Percentiles rank a stretch among this genome's conserved stretches.
Evolutionary conservation across 2,329 filamentous ascomycete species (phyloP).

Genomic region (Ceratocystis lukuohia): DNA sequence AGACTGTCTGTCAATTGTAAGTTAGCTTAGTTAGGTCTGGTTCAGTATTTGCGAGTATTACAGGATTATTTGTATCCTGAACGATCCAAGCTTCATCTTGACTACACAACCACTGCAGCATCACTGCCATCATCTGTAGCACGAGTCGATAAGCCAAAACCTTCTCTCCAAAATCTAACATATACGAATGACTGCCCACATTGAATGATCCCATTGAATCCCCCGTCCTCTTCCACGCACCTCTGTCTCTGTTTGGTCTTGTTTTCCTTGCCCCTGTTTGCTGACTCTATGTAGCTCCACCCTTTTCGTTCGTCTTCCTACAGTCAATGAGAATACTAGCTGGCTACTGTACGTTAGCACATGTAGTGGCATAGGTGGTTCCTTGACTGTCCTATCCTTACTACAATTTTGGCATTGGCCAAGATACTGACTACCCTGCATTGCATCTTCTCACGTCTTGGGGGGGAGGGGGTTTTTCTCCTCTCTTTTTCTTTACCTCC

Average conservation of each 20-base stretch:
- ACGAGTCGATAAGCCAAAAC: neutral
- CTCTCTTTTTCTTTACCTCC: neutral
- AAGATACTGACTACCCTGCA: neutral
- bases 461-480: neutral
- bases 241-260: neutral
- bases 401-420: neutral
- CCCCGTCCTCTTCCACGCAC: neutral
- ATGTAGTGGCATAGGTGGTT: slow-evolving; percentile 3
- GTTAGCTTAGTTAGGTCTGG: neutral
- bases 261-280: neutral
- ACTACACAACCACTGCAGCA: neutral
- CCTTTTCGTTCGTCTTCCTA: neutral
- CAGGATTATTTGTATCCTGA: neutral
- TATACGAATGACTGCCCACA: neutral
- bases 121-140: neutral
- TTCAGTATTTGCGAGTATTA: neutral
- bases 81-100: neutral
- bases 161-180: neutral
- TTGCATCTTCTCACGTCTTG: neutral
- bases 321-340: neutral
- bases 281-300: neutral
- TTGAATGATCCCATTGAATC: neutral
- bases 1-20: neutral
- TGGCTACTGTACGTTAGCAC: neutral
- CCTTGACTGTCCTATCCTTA: neutral